phyloP scores from a whole-genome alignment of 2,329 filamentous ascomycete genomes.

The Fusarium denticulatum region DNA sequence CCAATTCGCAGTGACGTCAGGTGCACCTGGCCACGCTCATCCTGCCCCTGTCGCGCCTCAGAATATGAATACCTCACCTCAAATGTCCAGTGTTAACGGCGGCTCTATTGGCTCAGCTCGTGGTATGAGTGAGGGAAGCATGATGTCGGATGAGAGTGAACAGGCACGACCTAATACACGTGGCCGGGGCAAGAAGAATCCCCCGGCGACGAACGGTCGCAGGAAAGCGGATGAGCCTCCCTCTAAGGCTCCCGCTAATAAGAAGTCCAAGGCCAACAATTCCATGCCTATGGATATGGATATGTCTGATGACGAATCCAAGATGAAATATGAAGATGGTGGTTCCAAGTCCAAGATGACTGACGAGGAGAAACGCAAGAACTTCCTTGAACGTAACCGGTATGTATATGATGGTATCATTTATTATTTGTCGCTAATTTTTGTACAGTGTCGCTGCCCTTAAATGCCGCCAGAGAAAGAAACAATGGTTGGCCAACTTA shows the following conservation, averaged over 20 bases:
- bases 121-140: slow-evolving; percentile 74
- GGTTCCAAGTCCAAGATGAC: slow-evolving; percentile 41
- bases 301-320: slow-evolving; percentile 63
- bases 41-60: slow-evolving; percentile 51
- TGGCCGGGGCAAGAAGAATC: slow-evolving; percentile 75
- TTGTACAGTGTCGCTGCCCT: slow-evolving; percentile 83
- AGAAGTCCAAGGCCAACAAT: slow-evolving; percentile 71
- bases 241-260: slow-evolving; percentile 70
- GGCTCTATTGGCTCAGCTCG: slow-evolving; percentile 58
- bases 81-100: slow-evolving; percentile 61
- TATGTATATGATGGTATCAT: slow-evolving; percentile 57
- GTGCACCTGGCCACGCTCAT: slow-evolving; percentile 61
- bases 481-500: slow-evolving; percentile 96
- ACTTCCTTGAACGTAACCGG: slow-evolving; percentile 97
- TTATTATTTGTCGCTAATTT: not conserved
- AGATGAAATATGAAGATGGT: slow-evolving; percentile 39
- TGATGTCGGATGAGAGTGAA: slow-evolving; percentile 78
- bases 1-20: slow-evolving; percentile 58
- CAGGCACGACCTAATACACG: slow-evolving; percentile 72
- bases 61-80: slow-evolving; percentile 58
- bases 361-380: slow-evolving; percentile 97
- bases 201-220: slow-evolving; percentile 69
- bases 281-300: slow-evolving; percentile 55
- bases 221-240: slow-evolving; percentile 79
- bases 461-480: slow-evolving; percentile 97